Evolutionary conservation across 2,329 filamentous ascomycete species (phyloP), one percentile per base, ranked within the genome.

Genomic region (Apiospora aurea): DNA sequence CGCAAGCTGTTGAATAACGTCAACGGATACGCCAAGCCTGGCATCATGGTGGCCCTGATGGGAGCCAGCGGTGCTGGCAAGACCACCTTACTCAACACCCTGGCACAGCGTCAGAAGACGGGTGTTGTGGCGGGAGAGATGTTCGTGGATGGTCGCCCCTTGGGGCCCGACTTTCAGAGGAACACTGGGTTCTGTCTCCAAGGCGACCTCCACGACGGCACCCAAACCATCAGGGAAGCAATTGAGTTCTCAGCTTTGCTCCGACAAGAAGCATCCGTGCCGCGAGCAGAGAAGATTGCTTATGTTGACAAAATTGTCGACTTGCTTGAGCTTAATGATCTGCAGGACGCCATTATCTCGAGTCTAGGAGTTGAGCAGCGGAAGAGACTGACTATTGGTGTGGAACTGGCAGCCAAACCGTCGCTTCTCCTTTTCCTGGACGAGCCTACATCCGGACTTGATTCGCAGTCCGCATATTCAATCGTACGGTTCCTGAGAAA

Each of bases 381-480:
- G 76, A 94, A 94, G 81, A 92, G 93, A 76, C 88, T 96, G n/a
- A 97, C 94, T 0, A 96, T 97, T 72, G 94, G 93, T 75, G 93
- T 97, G 10, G 94, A 97, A 79, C 87, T 97, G 13, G 93, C 93
- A 11, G 94, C 94, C 38, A 95, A 93, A 80, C 92, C 92, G 1
- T 88, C 93, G 75, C 83, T 94, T 14, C 86, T 94, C 1, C 86
- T 94, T 46, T 94, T 94, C 85, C 82, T 94, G 43, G 92, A 94
- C 74, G 92, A 94, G 80, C 92, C 92, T 0, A 94, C 92, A 0
- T 91, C 89, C 7, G 92, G 92, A 67, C 87, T 94, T 1, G 90
- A 92, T 77, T 89, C 86, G 41, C 89, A 92, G 79, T 89, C 87
- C 71, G 91, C 92, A 21, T 93, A 90, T 83, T 92, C 92, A 79